Evolutionary conservation across 495 filamentous ascomycete species (phyloP).

Genomic region (Pyrenula aspistea): DNA sequence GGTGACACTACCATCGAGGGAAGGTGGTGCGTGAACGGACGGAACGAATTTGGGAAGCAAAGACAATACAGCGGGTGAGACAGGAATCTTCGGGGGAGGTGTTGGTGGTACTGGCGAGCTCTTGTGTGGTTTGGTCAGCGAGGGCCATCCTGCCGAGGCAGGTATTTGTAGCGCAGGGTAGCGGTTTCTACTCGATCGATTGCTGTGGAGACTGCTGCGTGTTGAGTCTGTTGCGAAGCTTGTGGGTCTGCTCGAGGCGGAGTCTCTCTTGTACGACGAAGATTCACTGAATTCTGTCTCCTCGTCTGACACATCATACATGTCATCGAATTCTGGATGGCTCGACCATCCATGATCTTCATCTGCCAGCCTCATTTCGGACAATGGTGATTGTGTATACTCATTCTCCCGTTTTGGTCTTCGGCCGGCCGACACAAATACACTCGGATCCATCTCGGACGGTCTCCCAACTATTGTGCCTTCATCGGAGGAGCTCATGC

Average conservation of each 20-base stretch:
- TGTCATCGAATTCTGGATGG: slow-evolving; percentile 53
- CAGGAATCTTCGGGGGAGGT: slow-evolving; percentile 60
- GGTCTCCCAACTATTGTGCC: background rate
- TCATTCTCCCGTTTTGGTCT: background rate
- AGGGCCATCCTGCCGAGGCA: slow-evolving; percentile 42
- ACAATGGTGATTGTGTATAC: slow-evolving; percentile 2
- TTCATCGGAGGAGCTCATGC: background rate
- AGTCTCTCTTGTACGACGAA: slow-evolving; percentile 21
- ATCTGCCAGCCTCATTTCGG: slow-evolving; percentile 10
- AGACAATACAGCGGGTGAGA: slow-evolving; percentile 62
- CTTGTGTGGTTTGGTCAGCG: slow-evolving; percentile 38
- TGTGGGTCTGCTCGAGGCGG: slow-evolving; percentile 23
- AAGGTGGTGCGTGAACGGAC: slow-evolving; percentile 67
- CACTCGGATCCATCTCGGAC: background rate
- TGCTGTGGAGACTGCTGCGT: slow-evolving; percentile 22
- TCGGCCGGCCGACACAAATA: background rate
- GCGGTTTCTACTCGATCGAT: slow-evolving; percentile 31
- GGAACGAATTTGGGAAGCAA: slow-evolving; percentile 58
- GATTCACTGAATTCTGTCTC: slow-evolving; percentile 46
- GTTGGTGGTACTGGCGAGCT: slow-evolving; percentile 64
- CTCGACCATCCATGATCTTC: slow-evolving; percentile 18
- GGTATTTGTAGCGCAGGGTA: slow-evolving; percentile 69
- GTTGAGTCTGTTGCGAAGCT: slow-evolving; percentile 25
- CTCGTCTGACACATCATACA: slow-evolving; percentile 73
- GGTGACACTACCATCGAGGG: slow-evolving; percentile 68